Conservation (phyloP, 345 rosid species). For the Isatis tinctoria region DNA sequence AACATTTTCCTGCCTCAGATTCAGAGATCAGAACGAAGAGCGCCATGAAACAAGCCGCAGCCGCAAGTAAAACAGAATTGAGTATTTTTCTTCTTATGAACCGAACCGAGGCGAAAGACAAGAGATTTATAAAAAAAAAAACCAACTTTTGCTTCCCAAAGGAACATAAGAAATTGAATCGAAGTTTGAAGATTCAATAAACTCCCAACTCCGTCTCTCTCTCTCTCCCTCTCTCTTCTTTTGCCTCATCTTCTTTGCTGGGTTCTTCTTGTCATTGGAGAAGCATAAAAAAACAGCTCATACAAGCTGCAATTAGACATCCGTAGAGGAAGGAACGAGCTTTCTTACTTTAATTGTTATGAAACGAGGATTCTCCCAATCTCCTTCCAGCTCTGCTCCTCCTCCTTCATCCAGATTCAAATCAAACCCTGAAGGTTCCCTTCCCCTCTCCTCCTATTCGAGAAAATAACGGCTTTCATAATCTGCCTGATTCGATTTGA, state of each 20-base stretch:
- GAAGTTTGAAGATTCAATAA: not conserved
- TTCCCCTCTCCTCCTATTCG: not conserved
- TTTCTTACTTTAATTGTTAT: slow-evolving; percentile 24
- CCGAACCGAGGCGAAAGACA: not conserved
- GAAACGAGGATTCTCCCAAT: slow-evolving; percentile 76
- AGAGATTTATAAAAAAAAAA: not conserved
- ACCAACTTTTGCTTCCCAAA: not conserved
- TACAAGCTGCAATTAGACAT: not conserved
- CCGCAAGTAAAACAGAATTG: not conserved
- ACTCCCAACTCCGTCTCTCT: not conserved
- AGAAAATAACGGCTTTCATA: not conserved
- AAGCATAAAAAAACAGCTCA: not conserved
- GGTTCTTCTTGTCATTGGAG: not conserved
- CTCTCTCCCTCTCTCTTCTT: not conserved
- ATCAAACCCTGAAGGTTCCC: slow-evolving; percentile 61
- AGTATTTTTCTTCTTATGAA: not conserved
- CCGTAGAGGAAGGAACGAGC: not conserved
- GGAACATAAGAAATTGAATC: not conserved
- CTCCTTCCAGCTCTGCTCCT: slow-evolving; percentile 56
- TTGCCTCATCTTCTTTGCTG: not conserved
- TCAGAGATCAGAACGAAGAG: not conserved
- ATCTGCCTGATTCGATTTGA: slow-evolving; percentile 6
- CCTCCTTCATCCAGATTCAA: slow-evolving; percentile 66
- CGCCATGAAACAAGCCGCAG: slow-evolving; percentile 13
- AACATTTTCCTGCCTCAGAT: not conserved